Base-by-base conservation (phyloP, 208 protist genomes). In the Leishmania aethiopica region DNA sequence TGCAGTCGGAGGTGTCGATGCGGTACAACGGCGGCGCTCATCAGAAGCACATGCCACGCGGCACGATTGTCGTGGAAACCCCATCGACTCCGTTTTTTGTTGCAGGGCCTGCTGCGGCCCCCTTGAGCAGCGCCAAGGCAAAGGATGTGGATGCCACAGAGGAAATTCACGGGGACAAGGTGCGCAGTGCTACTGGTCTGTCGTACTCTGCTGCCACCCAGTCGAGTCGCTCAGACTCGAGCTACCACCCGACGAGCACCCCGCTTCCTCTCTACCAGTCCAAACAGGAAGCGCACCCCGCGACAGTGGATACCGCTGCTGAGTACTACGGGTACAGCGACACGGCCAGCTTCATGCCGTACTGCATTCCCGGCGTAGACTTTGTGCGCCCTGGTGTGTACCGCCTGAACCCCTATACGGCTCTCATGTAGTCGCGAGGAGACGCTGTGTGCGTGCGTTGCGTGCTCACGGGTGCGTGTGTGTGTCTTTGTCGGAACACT, bases 41-140 rank as follows among this genome's bases (percentile, higher is more conserved):
- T 78, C 85, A 67, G n/a, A 92, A 92, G 78, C 85, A 94, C 83
- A 84, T 96, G 83, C 92, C 92, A 40, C 92, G 92, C 53, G 87
- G 85, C 59, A 88, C 88, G 57, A 86, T 96, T 40, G 92, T 94
- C 47, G 86, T 93, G 57, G 90, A 96, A 79, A 80, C 84, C 59
- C 86, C 92, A 42, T 72, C 83, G 19, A 2, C 22, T 42, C 71
- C 49, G 22, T 57, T 51, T 53, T 49, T 28, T 47, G 60, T 19
- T 32, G 45, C 22, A 13, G 81, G 59, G 11, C 40, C 73, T 42
- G 1, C 72, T 62, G 28, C 71, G n/a, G 51, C 47, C 22, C 62
- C 60, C 62, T 19, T n/a, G 57, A 42, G 66, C 40, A 47, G 40
- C 75, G 22, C 53, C 40, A 55, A 64, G 60, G 59, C 59, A 22